Evolutionary conservation across 345 rosid species (phyloP).

Genomic region (Noccaea caerulescens): DNA sequence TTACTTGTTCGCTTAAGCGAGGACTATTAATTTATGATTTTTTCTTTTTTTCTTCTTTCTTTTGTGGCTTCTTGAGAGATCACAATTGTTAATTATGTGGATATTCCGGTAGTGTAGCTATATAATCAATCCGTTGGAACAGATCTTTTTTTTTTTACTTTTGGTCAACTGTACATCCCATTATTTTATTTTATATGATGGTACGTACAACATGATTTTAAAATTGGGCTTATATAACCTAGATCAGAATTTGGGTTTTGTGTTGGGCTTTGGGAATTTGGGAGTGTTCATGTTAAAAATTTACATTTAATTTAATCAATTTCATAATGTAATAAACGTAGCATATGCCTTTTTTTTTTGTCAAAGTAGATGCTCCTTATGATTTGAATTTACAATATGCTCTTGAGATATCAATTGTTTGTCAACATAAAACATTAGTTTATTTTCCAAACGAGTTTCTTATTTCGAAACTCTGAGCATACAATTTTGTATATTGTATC

Average conservation of each 20-base stretch:
- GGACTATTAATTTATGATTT: not conserved
- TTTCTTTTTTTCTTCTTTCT: not conserved
- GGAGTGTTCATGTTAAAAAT: not conserved
- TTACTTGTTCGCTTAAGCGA: constrained; percentile 30
- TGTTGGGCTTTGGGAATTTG: not conserved
- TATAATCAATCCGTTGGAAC: constrained; percentile 20
- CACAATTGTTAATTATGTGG: constrained; percentile 33
- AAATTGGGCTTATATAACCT: constrained; percentile 20
- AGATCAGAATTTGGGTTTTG: not conserved
- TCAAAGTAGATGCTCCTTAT: constrained; percentile 29
- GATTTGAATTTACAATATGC: constrained; percentile 13
- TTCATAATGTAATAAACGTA: not conserved
- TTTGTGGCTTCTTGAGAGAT: constrained; percentile 15
- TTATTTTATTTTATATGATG: not conserved
- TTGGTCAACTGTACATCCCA: constrained; percentile 2
- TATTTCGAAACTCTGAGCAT: constrained; percentile 30
- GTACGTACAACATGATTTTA: not conserved
- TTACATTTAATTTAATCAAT: not conserved
- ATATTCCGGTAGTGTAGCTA: constrained; percentile 31
- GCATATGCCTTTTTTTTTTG: constrained; percentile 23
- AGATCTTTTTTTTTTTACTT: not conserved
- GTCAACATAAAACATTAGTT: constrained; percentile 34
- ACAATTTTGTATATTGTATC: constrained; percentile 3
- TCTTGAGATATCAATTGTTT: constrained; percentile 12
- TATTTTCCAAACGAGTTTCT: constrained; percentile 35